These are phyloP conservation scores for Geranium incanum DNA, from an alignment of 441 rosid species.

Conservation along the genomic window DNA sequence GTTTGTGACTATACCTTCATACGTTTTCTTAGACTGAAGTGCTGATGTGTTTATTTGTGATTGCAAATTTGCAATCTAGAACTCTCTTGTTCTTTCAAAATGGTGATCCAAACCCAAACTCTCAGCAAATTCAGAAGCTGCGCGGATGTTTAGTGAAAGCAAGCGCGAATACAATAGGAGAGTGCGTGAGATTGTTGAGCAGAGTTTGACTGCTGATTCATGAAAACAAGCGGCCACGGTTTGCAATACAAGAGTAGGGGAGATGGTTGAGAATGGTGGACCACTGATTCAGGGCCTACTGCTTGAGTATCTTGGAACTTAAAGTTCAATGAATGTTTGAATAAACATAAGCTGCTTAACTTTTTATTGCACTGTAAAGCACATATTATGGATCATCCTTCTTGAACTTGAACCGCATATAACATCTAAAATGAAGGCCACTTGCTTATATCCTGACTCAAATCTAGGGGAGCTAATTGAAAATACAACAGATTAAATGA, in stretches of 20 bases:
- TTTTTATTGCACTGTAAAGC: not conserved
- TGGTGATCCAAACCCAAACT: constrained; percentile 49
- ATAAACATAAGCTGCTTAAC: not conserved
- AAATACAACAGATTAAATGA: no score
- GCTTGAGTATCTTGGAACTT: not conserved
- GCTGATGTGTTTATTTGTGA: not conserved
- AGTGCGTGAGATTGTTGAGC: constrained; percentile 47
- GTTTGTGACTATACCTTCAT: not conserved
- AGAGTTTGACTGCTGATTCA: constrained; percentile 48
- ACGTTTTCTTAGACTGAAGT: not conserved
- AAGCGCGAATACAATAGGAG: constrained; percentile 44
- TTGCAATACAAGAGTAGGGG: not conserved
- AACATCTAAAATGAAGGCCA: no score
- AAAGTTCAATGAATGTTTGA: constrained; percentile 4
- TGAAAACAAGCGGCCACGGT: not conserved
- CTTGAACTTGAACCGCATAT: not conserved
- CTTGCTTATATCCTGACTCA: no score
- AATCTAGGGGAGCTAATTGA: no score
- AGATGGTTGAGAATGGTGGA: not conserved
- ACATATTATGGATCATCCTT: not conserved
- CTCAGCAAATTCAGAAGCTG: constrained; percentile 49
- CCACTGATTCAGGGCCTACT: not conserved
- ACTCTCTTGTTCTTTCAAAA: no score
- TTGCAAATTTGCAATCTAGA: no score
- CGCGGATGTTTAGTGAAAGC: constrained; percentile 44